Base-by-base conservation (phyloP, 2,329 filamentous ascomycete genomes). In the Nectriaceae sp. region DNA sequence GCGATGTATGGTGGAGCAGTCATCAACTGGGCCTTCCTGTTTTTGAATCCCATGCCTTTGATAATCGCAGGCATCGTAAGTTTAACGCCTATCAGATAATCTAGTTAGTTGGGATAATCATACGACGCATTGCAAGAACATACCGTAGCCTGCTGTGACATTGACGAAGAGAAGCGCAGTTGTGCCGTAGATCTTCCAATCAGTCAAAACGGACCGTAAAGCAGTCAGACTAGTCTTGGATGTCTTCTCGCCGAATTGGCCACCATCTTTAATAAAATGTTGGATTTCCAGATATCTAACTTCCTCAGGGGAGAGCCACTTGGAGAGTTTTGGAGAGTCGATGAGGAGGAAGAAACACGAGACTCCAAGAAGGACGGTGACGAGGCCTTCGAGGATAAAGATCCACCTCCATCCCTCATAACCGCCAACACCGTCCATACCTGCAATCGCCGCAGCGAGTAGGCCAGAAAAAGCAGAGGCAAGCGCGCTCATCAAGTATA, bases 341-440 rank as follows among this genome's bases (percentile, higher is more conserved):
- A 69, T 75, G 19, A 74, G 71, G 5, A 81, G 68, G 55, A 78
- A 70, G 61, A 72, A 75, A 62, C 70, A 73, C 11, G 51, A 42
- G 21, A 67, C 44, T 1, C 67, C 67, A 4, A 71, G 51, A 10
- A 65, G 19, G 6, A 74, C 64, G 19, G 82, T 86, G 4, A 77
- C 59, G 19, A 82, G 62, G 0, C 83, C 82, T 57, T 85, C 82
- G 3, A 85, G 69, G 40, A 79, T 71, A 52, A 79, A 79, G 36
- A 77, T 76, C 75, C 59, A 85, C 24, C 81, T 70, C 82, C 82
- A 86, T 2, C 75, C 76, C 49, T 75, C 75, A 2, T 82, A 68
- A 1, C 77, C 77, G 2, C 77, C 80, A 38, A 49, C 55, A n/a
- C 59, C 59, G 44, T 54, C 50, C 56, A 59, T 59, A 26, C 54